Conservation (phyloP, 495 filamentous ascomycete genomes). For the Astrocystis sublimbata region DNA sequence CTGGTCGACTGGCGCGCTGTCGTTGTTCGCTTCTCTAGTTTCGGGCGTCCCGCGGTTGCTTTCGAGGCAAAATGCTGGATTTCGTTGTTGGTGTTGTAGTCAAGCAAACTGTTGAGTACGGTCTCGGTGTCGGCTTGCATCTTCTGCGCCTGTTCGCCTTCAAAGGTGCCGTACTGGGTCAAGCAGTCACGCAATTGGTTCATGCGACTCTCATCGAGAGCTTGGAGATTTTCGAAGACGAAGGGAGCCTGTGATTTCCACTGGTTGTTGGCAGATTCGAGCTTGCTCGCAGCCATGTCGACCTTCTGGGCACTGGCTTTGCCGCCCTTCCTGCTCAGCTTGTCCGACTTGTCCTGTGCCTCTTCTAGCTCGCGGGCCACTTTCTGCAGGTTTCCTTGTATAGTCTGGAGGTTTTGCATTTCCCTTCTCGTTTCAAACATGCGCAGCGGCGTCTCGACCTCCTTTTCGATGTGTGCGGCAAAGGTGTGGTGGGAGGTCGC, state of each 20-base stretch:
- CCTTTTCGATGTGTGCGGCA: constrained; percentile 81
- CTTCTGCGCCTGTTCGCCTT: constrained; percentile 82
- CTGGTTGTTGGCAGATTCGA: constrained; percentile 75
- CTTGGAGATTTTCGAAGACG: constrained; percentile 92
- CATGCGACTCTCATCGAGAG: constrained; percentile 82
- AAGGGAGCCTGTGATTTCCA: constrained; percentile 97
- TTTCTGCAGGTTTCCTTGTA: constrained; percentile 74
- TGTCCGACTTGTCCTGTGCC: constrained; percentile 85
- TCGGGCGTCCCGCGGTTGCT: constrained; percentile 51
- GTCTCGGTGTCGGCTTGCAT: constrained; percentile 74
- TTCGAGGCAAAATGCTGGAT: constrained; percentile 77
- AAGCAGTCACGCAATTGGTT: constrained; percentile 92
- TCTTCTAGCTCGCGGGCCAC: constrained; percentile 84
- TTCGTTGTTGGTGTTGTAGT: constrained; percentile 84
- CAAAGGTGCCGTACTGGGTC: constrained; percentile 90
- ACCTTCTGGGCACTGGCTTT: constrained; percentile 81
- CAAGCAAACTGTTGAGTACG: constrained; percentile 81
- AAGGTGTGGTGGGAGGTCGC: constrained; percentile 83
- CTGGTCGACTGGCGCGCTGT: constrained; percentile 43
- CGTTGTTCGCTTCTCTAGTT: constrained; percentile 44
- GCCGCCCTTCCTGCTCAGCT: constrained; percentile 74
- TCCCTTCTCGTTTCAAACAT: constrained; percentile 70
- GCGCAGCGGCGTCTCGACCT: constrained; percentile 84
- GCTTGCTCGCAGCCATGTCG: constrained; percentile 68
- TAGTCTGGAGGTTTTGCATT: constrained; percentile 79